Evolutionary conservation across 306 rosid species (phyloP), one percentile per base, ranked within the genome.

Genomic region (Cyamopsis tetragonoloba): DNA sequence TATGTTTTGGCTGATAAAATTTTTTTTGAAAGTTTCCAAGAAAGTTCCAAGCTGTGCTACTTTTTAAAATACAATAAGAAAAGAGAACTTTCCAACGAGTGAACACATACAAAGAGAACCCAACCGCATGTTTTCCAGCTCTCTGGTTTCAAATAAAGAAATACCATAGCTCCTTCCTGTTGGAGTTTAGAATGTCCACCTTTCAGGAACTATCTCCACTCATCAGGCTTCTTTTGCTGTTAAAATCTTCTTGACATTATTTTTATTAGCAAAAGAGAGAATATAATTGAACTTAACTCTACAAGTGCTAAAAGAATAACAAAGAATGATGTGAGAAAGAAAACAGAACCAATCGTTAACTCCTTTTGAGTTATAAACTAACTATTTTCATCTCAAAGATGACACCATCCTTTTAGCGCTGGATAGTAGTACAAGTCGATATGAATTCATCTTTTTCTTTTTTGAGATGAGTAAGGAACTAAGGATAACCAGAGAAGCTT

Each of bases 21-120:
- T n/a, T n/a, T n/a, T n/a, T 34, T 50, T 12, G 15, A 42, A 28
- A 55, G 18, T 19, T 19, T 70, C 18, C 44, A 3, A 19, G 13
- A 43, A 74, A 34, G 61, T 19, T 41, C 34, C n/a, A 42, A 64
- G 34, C 49, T 3, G 24, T 58, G 5, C 9, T 31, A 15, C 23
- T 13, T 31, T 65, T 53, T 11, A n/a, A 2, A 62, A 23, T 4
- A 31, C 23, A 26, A 6, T 23, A 55, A 30, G 37, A 11, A 56
- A 66, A 24, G 72, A 43, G 0, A 44, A 56, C 31, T 46, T 44
- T 51, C 50, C 65, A 31, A 31, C 58, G 6, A 74, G 44, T 44
- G 44, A 38, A 65, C 17, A 55, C 7, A 42, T 15, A 12, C 12
- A 59, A 68, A 75, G 60, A 30, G 39, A 68, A 58, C 41, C 70